Base-by-base conservation (phyloP, 805 yeast species). In the Metschnikowia proteae region DNA sequence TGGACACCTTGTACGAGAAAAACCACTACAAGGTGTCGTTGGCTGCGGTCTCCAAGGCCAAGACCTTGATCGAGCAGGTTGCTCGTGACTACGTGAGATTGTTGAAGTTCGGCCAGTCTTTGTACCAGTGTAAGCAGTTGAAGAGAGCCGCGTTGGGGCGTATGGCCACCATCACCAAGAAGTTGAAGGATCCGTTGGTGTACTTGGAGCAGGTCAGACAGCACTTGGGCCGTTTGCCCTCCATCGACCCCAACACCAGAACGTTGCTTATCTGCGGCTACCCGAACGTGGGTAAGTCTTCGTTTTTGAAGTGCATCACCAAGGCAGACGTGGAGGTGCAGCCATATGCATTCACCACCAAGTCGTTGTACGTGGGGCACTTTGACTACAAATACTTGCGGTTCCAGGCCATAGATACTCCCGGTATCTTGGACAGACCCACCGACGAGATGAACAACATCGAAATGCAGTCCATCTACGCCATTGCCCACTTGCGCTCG, bases 371-470 rank as follows among this genome's bases (percentile, higher is more conserved):
- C 62, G 99, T 94, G 50, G 99, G 99, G 59, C 99, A 94, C 74
- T 94, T 94, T 67, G 99, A 94, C 74, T 94, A 94, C 76, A 94
- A 94, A 74, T 95, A 94, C 70, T 76, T 94, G 64, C 80, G 99
- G 64, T 94, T 94, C 77, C 99, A 94, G 76, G 99, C 98, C 48
- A 94, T 94, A 65, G 99, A 94, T 72, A 94, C 99, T 34, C 99
- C 99, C 31, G 99, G 99, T 76, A 91, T 94, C 62, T 78, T 94
- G 67, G 99, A 94, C 72, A 84, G 98, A 70, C 99, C 99, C 52
- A 90, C 97, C 39, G 99, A 94, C 71, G 99, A 94, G 68, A 94
- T 94, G 99, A 94, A 94, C 78, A 94, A 94, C 73, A 94, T 94
- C 70, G 99, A 94, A 76, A 94, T 94, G 99, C 99, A 94, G 76